A percentile compares a stretch with the other conserved stretches of the same genome.
Conservation (phyloP, 2,329 filamentous ascomycete genomes). For the Calonectria multiphialidica region DNA sequence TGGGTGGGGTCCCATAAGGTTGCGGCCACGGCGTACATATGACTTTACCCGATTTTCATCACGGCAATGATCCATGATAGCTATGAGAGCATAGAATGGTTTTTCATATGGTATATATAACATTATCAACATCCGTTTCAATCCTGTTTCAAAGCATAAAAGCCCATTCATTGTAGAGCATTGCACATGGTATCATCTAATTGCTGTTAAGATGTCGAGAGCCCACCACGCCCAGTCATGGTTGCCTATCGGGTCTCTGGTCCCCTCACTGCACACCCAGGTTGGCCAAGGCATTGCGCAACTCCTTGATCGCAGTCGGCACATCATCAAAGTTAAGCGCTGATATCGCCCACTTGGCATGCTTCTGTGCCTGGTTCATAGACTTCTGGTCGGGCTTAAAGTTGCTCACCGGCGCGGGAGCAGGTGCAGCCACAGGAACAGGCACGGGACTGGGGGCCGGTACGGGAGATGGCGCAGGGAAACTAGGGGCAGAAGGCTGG, state of each 20-base stretch:
- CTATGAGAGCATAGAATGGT: conserved; percentile 21
- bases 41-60: conserved; percentile 9
- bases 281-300: conserved; percentile 78
- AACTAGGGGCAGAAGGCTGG: conserved; percentile 25
- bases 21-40: conserved; percentile 27
- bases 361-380: conserved; percentile 88
- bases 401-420: conserved; percentile 19
- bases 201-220: conserved; percentile 26
- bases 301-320: conserved; percentile 86
- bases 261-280: conserved; percentile 68
- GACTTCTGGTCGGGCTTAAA: conserved; percentile 59
- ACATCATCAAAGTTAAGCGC: conserved; percentile 98
- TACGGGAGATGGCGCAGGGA: conserved; percentile 25
- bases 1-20: background rate
- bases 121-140: conserved; percentile 20
- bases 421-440: background rate
- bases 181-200: conserved; percentile 32
- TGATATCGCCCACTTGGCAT: conserved; percentile 96
- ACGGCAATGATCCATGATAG: conserved; percentile 32
- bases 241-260: background rate
- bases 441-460: conserved; percentile 24
- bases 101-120: conserved; percentile 16
- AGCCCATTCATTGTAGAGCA: conserved; percentile 10
- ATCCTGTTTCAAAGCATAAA: conserved; percentile 18
- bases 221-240: background rate